Percentiles rank a stretch among this genome's conserved stretches.
phyloP scores from a whole-genome alignment of 2,329 filamentous ascomycete genomes.

The Metarhizium album region DNA sequence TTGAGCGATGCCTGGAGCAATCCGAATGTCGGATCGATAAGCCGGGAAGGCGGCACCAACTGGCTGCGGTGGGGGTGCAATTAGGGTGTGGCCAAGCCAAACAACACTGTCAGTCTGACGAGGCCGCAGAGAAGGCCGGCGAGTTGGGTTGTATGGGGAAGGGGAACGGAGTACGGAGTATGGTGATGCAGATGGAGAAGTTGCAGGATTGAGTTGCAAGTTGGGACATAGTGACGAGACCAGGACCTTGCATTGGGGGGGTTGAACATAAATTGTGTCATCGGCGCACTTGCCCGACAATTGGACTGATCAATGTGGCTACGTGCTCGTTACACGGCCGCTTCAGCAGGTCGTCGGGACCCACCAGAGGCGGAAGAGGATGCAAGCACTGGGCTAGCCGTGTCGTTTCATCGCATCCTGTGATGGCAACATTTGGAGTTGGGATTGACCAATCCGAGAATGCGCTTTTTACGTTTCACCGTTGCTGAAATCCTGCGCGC shows the following conservation, averaged over 20 bases:
- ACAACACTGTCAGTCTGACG: not conserved
- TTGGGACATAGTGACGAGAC: not conserved
- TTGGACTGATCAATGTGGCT: not conserved
- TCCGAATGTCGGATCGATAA: not conserved
- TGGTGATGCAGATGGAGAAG: not conserved
- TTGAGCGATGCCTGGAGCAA: not conserved
- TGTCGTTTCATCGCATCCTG: too few relatives aligned
- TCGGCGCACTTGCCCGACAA: not conserved
- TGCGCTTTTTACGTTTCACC: too few relatives aligned
- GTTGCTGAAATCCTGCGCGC: too few relatives aligned
- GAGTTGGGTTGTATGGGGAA: not conserved
- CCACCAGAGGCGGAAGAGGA: not conserved
- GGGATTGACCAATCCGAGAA: too few relatives aligned
- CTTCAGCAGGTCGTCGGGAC: not conserved
- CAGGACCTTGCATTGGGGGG: not conserved
- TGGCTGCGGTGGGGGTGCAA: not conserved
- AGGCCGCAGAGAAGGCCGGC: not conserved
- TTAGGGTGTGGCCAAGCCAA: not conserved
- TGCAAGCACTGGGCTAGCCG: too few relatives aligned
- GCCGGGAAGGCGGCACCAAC: not conserved
- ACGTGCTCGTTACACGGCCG: not conserved
- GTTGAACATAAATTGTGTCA: not conserved
- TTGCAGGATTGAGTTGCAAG: not conserved
- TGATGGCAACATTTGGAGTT: too few relatives aligned
- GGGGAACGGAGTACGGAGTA: not conserved